Percentiles rank a stretch among this genome's conserved stretches.
Evolutionary conservation across 306 rosid genomes (phyloP).

Genomic region (Fragaria ananassa): DNA sequence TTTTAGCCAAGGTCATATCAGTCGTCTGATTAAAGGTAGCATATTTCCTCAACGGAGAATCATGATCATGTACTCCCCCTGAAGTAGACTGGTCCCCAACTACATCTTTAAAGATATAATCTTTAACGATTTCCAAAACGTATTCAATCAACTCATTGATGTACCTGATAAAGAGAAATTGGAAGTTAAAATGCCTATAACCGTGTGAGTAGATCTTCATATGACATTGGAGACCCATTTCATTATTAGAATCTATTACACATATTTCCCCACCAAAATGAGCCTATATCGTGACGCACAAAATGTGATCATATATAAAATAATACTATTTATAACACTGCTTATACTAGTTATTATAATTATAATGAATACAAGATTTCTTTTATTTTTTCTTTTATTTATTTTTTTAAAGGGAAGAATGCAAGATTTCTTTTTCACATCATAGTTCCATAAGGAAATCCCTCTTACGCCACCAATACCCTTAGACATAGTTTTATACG

Average conservation of each 20-base stretch:
- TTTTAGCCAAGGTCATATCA: constrained; percentile 39
- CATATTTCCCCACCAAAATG: not conserved
- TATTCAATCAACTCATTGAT: constrained; percentile 81
- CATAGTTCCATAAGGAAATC: not conserved
- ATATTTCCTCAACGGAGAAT: constrained; percentile 44
- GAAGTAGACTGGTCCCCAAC: constrained; percentile 40
- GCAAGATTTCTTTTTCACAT: not conserved
- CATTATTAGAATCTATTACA: not conserved
- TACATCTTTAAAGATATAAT: constrained; percentile 32
- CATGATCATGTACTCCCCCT: constrained; percentile 39
- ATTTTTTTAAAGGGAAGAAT: not conserved
- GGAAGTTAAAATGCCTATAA: not conserved
- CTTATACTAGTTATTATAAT: not conserved
- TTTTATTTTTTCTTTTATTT: not conserved
- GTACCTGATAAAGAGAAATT: constrained; percentile 54
- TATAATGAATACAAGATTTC: not conserved
- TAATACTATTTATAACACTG: not conserved
- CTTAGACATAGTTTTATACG: not conserved
- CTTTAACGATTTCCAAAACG: constrained; percentile 56
- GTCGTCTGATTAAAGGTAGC: constrained; percentile 39
- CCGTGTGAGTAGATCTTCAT: not conserved
- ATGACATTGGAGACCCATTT: not conserved
- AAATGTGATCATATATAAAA: not conserved
- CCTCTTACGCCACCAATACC: not conserved
- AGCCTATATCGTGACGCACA: not conserved